Evolutionary conservation across 2,329 filamentous ascomycete genomes (phyloP), one percentile per base, ranked within the genome.

Genomic region (Fusarium guadeloupense): DNA sequence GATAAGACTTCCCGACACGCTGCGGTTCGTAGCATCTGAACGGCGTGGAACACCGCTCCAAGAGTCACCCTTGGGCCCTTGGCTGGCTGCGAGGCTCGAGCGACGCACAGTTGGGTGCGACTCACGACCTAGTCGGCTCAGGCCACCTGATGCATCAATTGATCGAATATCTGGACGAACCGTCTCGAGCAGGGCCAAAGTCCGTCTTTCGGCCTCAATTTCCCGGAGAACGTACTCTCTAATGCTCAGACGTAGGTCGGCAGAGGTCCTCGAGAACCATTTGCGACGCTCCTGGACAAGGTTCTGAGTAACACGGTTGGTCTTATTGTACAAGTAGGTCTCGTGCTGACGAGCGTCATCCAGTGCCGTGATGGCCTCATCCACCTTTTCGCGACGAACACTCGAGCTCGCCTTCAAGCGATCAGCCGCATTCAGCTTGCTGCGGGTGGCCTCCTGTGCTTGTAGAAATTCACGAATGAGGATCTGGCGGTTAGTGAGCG

Each of bases 41-140:
- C 91, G 85, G 59, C 95, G 85, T 30, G 93, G 92, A 23, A 97
- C 93, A 54, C 95, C 95, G 70, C 92, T 97, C 95, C 95, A 99
- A 14, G 95, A 90, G 75, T 99, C 95, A n/a, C 95, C 95, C 79
- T 96, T 96, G 43, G 95, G 94, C 0, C 95, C 95, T 77, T 99
- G 95, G 70, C 91, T 95, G 40, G 91, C 91, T 14, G 91, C 91
- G 65, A 97, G 78, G 75, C 87, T 94, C 21, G 89, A 78, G 59
- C 94, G 87, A 49, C 95, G 86, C 56, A 80, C 75, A 6, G 88
- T 79, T 3, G 95, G 94, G 74, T 97, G 92, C 14, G 90, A 81
- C 77, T 99, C 95, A 54, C 95, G 88, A 35, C 95, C 95, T 28
- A 99, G 83, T 35, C 95, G 87, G 70, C 90, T 95, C 39, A 99